Evolutionary conservation across 73 alveolate species (phyloP), one percentile per base, ranked within the genome.

Genomic region (Paramecium sonneborni): DNA sequence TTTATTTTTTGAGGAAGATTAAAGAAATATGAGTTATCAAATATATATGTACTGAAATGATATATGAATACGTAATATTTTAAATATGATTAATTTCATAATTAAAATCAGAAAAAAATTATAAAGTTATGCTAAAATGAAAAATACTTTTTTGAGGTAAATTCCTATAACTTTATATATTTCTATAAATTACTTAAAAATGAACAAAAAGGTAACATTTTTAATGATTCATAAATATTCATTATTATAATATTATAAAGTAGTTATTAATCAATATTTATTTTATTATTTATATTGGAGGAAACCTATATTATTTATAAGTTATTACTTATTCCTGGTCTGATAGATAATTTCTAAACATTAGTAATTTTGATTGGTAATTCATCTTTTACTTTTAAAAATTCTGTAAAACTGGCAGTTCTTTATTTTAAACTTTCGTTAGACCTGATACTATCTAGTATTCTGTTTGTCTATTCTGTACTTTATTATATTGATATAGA

Each of bases 381-480:
- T 62, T 62, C 84, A 62, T 62, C 84, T 7, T 62, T 26, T 10
- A 26, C 84, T 62, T 32, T 62, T 62, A 62, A 62, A 62, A 62
- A 62, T 62, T 62, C 84, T 23, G 84, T 62, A 26, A 62, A 62
- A 12, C 84, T 62, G 10, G 84, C 43, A 26, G 84, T 62, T 32
- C 84, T 26, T 32, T 62, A 32, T 32, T 62, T 62, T 6, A 62
- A 62, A n/a, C 84, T 62, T 28, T 62, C 84, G 24, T 62, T 62
- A 12, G 84, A 62, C 24, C 84, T 62, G 24, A 62, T 62, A 12
- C 48, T 62, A 24, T 62, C 84, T 23, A 62, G 20, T 30, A 62
- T 62, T 12, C 84, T 26, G 3, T 62, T 62, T 1, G 84, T 62
- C 34, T 62, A 62, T 62, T 62, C 84, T 9, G 84, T 62, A 26